Percentiles rank a stretch among this genome's conserved stretches.
Conservation (phyloP, 306 rosid species). For the Lathyrus tuberosus region DNA sequence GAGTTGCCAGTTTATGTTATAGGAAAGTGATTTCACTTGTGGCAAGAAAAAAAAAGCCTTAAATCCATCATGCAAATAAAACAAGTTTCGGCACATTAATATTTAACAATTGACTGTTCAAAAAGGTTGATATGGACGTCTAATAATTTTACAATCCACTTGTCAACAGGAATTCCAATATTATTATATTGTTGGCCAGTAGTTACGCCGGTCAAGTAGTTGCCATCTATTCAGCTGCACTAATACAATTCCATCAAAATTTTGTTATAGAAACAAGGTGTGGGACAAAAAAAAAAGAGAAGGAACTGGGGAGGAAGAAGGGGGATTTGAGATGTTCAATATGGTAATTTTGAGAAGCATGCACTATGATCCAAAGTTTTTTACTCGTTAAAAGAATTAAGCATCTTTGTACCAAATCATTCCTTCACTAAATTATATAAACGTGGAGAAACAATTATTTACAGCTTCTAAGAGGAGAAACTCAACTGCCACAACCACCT, state of each 20-base stretch:
- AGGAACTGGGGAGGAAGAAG: constrained; percentile 5
- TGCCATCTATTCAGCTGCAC: constrained; percentile 33
- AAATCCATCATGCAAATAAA: constrained; percentile 29
- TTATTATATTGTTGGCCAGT: constrained; percentile 16
- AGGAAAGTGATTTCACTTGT: constrained; percentile 7
- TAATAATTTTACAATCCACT: constrained; percentile 25
- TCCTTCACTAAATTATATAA: constrained; percentile 51
- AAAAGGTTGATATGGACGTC: constrained; percentile 30
- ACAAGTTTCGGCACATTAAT: constrained; percentile 32
- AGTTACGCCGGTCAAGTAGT: constrained; percentile 35
- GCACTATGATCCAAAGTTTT: constrained; percentile 39
- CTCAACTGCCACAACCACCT: constrained; percentile 95
- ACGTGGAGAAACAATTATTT: constrained; percentile 58
- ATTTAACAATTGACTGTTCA: constrained; percentile 6
- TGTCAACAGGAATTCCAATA: constrained; percentile 2
- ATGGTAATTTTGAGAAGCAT: constrained; percentile 29
- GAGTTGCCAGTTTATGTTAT: constrained; percentile 18
- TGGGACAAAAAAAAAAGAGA: neutral
- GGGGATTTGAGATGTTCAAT: constrained; percentile 29
- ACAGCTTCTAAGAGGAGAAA: constrained; percentile 95
- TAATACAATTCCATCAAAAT: constrained; percentile 28
- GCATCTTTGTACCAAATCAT: constrained; percentile 49
- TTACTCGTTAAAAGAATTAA: constrained; percentile 33
- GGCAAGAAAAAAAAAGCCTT: constrained; percentile 7
- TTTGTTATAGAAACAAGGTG: constrained; percentile 22